These are phyloP conservation scores for Alloteropsis semialata DNA, from an alignment of 176 grass and related monocot genomes.

Conservation along the genomic window DNA sequence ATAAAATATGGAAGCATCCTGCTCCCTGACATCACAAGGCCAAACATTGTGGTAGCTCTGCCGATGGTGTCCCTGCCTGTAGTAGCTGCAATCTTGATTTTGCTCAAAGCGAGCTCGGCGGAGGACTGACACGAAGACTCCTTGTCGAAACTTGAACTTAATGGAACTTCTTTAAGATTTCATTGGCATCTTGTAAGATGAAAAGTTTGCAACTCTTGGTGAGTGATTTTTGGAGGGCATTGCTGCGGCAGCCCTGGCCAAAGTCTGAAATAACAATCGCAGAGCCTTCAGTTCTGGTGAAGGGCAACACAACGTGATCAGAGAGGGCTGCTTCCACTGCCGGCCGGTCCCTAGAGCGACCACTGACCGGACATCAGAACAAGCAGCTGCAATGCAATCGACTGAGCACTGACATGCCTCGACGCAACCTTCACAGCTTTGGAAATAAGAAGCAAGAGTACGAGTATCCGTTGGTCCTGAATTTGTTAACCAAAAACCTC, in stretches of 20 bases:
- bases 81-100: constrained; percentile 46
- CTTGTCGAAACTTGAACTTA: neutral
- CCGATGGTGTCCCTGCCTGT: constrained; percentile 73
- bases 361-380: no score
- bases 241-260: neutral
- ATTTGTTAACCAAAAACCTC: neutral
- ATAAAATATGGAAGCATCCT: constrained; percentile 82
- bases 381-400: neutral
- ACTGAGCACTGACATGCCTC: neutral
- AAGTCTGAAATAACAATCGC: no score
- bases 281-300: no score
- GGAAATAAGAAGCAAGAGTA: no score
- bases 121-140: constrained; percentile 27
- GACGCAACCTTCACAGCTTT: neutral
- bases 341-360: no score
- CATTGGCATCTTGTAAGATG: neutral
- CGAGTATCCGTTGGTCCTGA: no score
- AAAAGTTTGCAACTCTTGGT: neutral
- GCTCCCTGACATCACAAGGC: constrained; percentile 72
- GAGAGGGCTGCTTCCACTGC: no score
- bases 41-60: constrained; percentile 68
- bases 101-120: constrained; percentile 53
- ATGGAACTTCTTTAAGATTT: neutral
- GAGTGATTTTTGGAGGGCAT: neutral
- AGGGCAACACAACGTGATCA: neutral